Base-by-base conservation (phyloP, 176 grass and related monocot genomes). In the Musa beccarii region DNA sequence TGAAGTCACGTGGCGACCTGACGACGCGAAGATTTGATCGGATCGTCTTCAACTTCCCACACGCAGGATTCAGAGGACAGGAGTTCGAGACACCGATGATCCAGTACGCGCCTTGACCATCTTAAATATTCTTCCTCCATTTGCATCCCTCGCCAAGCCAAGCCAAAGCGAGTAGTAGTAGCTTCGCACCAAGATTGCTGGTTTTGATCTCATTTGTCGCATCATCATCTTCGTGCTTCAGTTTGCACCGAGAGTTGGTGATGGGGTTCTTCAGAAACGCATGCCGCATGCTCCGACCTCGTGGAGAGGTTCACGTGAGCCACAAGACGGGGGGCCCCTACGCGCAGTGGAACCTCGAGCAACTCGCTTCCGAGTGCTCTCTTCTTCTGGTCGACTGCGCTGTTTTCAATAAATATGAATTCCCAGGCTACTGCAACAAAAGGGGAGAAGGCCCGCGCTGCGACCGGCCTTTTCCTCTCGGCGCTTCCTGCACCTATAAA, bases 21-120 rank as follows among this genome's bases (percentile, higher is more conserved):
- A 89, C 63, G 54, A 78, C 64, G 54, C 79, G 84, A 29, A 64
- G 75, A 43, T 89, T 92, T 11, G 84, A 92, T 75, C 53, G 82
- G 49, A 87, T 92, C 71, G 26, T 92, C 20, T 89, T 83, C 62
- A 89, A 92, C 67, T 92, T 92, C 81, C 90, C 87, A 17, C 90
- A 92, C 81, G 87, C 84, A 71, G 90, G 84, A 15, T 93, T 93
- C 50, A 92, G 59, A 71, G 86, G 84, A 73, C 70, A 14, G 51
- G 89, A 92, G 52, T 54, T 66, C 6, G 1, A 79, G 6, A 17
- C 66, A 3, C 65, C 23, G 25, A 2, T 92, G 66, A 89, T 92
- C 74, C 78, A 87, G 90, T 92, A 89, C 78, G 70, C 73, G 24
- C 71, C 0, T 34, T 34, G 3, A 34, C 29, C 29, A 29, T 29